Percentiles rank a stretch among this genome's conserved stretches.
Conservation (phyloP, 805 yeast genomes). For the Sungouiozyma ichnusensis region DNA sequence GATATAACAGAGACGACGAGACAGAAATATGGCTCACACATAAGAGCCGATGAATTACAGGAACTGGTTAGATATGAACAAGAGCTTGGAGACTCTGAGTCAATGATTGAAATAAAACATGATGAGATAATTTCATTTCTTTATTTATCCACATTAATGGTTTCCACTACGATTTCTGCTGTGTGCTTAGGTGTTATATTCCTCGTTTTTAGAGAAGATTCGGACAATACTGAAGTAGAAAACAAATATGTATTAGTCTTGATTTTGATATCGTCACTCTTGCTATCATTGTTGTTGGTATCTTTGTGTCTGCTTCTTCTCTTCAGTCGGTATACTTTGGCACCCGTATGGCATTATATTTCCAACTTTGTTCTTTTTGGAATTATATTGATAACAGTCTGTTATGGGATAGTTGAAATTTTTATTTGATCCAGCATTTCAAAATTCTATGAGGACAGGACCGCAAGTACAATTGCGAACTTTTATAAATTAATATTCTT, state of each 20-base stretch:
- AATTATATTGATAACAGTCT: conserved; percentile 20
- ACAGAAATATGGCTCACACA: background rate
- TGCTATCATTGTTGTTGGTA: conserved; percentile 18
- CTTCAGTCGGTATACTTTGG: conserved; percentile 23
- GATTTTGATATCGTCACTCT: conserved; percentile 15
- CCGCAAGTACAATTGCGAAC: background rate
- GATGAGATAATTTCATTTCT: conserved; percentile 25
- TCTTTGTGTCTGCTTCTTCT: conserved; percentile 16
- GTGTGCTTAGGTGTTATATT: conserved; percentile 20
- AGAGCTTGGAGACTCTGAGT: conserved; percentile 17
- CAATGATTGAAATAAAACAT: conserved; percentile 22
- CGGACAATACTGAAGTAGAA: conserved; percentile 12
- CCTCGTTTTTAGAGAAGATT: conserved; percentile 17
- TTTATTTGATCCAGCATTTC: conserved; percentile 1
- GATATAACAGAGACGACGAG: background rate
- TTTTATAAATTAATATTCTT: too few relatives aligned
- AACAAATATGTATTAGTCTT: conserved; percentile 12
- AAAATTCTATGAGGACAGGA: too few relatives aligned
- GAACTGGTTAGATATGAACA: conserved; percentile 11
- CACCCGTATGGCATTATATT: conserved; percentile 27
- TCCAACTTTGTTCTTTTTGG: conserved; percentile 19
- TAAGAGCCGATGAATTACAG: conserved; percentile 11
- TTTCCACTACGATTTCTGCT: conserved; percentile 22
- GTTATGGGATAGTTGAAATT: conserved; percentile 24
- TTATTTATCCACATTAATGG: conserved; percentile 17